phyloP scores from a whole-genome alignment of 108 stramenopile species.

The Conticribra guillardii region DNA sequence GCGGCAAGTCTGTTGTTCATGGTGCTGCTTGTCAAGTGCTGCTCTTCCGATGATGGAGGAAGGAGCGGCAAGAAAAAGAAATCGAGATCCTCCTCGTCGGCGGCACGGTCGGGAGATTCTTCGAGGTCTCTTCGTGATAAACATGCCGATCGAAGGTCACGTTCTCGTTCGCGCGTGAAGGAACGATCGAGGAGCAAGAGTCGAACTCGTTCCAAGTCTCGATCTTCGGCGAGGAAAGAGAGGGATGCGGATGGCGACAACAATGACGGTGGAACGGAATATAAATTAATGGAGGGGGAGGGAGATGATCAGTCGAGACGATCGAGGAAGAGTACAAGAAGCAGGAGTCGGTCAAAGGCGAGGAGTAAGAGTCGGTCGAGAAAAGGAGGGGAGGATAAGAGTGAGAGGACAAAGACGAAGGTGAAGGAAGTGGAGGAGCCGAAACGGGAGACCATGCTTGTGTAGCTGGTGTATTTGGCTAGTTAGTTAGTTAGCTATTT shows the following conservation, averaged over 20 bases:
- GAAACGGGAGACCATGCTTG: constrained; percentile 41
- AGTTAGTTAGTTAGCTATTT: too few species aligned
- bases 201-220: constrained; percentile 36
- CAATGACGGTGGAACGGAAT: constrained; percentile 45
- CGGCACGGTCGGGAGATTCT: constrained; percentile 42
- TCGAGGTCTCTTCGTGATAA: constrained; percentile 49
- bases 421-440: background rate
- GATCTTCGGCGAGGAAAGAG: constrained; percentile 10
- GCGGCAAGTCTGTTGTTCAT: constrained; percentile 52
- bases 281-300: constrained; percentile 67
- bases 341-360: constrained; percentile 57
- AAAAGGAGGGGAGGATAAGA: constrained; percentile 12
- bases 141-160: constrained; percentile 53
- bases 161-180: constrained; percentile 46
- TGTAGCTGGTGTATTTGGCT: too few species aligned
- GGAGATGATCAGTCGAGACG: constrained; percentile 39
- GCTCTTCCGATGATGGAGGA: constrained; percentile 38
- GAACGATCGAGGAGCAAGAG: constrained; percentile 16
- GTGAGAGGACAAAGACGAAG: constrained; percentile 5
- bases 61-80: constrained; percentile 15
- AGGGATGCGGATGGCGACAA: constrained; percentile 3
- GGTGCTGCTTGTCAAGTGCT: constrained; percentile 56
- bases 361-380: constrained; percentile 46
- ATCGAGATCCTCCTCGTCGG: background rate
- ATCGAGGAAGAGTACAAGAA: constrained; percentile 51